Evolutionary conservation across 495 filamentous ascomycete genomes (phyloP).

Genomic region (Aspergillus panamensis): DNA sequence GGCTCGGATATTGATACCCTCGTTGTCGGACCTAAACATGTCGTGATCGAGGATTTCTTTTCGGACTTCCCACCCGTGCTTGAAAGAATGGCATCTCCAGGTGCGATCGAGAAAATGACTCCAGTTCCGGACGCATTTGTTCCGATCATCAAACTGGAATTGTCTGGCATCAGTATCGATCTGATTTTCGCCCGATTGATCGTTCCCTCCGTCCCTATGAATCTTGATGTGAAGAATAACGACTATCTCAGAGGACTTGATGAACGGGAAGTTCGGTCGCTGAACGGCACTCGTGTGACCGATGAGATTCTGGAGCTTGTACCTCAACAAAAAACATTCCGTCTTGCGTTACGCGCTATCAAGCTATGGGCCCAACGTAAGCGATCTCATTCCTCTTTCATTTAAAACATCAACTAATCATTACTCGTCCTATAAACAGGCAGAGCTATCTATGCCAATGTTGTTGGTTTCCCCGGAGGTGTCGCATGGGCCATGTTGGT

Average conservation of each 20-base stretch:
- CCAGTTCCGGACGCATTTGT: slow-evolving; percentile 86
- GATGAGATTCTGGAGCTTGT: slow-evolving; percentile 87
- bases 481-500: slow-evolving; percentile 98
- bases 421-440: slow-evolving; percentile 30
- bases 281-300: slow-evolving; percentile 92
- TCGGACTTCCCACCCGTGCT: slow-evolving; percentile 75
- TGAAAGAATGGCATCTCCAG: slow-evolving; percentile 63
- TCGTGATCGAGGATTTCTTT: slow-evolving; percentile 87
- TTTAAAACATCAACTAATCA: neutral
- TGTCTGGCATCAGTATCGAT: slow-evolving; percentile 89
- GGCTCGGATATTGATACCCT: slow-evolving; percentile 98
- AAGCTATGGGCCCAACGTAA: slow-evolving; percentile 92
- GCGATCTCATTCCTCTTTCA: slow-evolving; percentile 13
- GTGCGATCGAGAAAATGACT: slow-evolving; percentile 79
- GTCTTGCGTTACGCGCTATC: slow-evolving; percentile 80
- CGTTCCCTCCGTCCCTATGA: slow-evolving; percentile 64
- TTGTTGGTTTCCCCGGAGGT: slow-evolving; percentile 93
- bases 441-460: slow-evolving; percentile 88
- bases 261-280: slow-evolving; percentile 77
- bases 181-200: slow-evolving; percentile 83
- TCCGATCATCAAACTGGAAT: slow-evolving; percentile 92
- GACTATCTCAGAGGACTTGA: slow-evolving; percentile 80
- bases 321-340: slow-evolving; percentile 83
- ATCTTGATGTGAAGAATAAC: slow-evolving; percentile 74
- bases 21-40: slow-evolving; percentile 82